Percentiles rank a stretch among this genome's conserved stretches.
These are phyloP conservation scores for Stagonosporopsis cucurbitacearum DNA, from an alignment of 2,329 filamentous ascomycete genomes.

Conservation along the genomic window DNA sequence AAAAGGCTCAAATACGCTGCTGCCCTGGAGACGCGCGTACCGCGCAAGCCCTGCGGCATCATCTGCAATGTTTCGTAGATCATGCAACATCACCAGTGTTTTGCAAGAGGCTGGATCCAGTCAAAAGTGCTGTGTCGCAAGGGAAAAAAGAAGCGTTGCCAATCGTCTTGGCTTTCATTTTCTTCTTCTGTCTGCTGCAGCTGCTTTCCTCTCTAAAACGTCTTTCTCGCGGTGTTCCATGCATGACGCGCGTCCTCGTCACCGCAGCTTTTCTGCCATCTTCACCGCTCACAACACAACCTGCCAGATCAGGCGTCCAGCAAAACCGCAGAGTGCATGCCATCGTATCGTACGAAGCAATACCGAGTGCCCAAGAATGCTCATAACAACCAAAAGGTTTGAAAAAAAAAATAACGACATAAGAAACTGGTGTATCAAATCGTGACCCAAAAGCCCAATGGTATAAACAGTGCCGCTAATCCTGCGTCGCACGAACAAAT, in stretches of 20 bases:
- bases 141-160: conserved; percentile 11
- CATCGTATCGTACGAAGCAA: conserved; percentile 26
- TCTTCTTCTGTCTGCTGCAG: conserved; percentile 22
- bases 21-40: conserved; percentile 13
- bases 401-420: too few relatives aligned
- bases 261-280: conserved; percentile 24
- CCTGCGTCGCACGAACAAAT: conserved; percentile 25
- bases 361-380: conserved; percentile 23
- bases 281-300: conserved; percentile 26
- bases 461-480: conserved; percentile 42
- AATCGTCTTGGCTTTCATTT: conserved; percentile 26
- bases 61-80: conserved; percentile 14
- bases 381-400: conserved; percentile 34
- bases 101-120: conserved; percentile 1
- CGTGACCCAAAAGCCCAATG: conserved; percentile 37
- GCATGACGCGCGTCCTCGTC: conserved; percentile 33
- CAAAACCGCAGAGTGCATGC: conserved; percentile 21
- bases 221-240: conserved; percentile 15
- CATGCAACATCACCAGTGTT: conserved; percentile 12
- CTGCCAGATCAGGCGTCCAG: conserved; percentile 14
- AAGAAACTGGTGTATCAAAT: conserved; percentile 35
- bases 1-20: conserved; percentile 1
- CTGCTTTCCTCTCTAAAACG: not conserved
- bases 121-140: conserved; percentile 5
- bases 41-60: not conserved